Percentiles rank a stretch among this genome's conserved stretches.
These are phyloP conservation scores for Coemansia interrupta DNA, from an alignment of 192 early-diverging fungal genomes.

Conservation along the genomic window DNA sequence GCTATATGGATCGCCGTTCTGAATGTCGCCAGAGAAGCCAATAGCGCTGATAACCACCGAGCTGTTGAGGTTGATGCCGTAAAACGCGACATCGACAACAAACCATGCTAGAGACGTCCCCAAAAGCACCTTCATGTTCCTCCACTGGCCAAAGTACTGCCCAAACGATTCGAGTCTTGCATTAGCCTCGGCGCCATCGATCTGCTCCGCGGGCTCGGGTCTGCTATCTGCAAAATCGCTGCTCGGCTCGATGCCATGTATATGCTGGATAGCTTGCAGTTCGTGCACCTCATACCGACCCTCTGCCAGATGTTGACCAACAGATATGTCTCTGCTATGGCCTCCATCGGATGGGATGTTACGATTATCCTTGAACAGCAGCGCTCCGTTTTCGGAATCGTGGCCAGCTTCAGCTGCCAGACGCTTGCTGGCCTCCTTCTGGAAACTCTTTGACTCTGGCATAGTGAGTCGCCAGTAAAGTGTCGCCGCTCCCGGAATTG, in stretches of 20 bases:
- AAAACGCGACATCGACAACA: constrained; percentile 68
- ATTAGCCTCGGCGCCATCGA: not conserved
- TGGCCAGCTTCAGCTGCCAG: not conserved
- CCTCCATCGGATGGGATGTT: no score
- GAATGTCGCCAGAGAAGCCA: constrained; percentile 46
- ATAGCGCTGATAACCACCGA: constrained; percentile 63
- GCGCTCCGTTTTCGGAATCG: constrained; percentile 1
- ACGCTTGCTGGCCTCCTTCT: constrained; percentile 9
- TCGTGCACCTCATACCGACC: not conserved
- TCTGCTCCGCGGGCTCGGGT: not conserved
- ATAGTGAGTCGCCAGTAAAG: constrained; percentile 86
- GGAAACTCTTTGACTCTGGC: constrained; percentile 83
- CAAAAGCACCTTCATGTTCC: constrained; percentile 69
- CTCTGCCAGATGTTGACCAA: not conserved
- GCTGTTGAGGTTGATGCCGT: constrained; percentile 72
- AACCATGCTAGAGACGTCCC: constrained; percentile 68
- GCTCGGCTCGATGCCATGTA: no score
- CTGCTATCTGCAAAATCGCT: not conserved
- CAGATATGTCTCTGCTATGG: no score
- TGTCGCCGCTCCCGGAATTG: constrained; percentile 68
- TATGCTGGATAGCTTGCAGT: no score
- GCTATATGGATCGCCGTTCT: constrained; percentile 16
- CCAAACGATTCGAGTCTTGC: constrained; percentile 37
- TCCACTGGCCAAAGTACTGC: constrained; percentile 69
- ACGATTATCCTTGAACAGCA: not conserved